A percentile compares a stretch with the other conserved stretches of the same genome.
These are phyloP conservation scores for Cryptococcus deneoformans DNA, from an alignment of 1,284 basidiomycete species.

Conservation along the genomic window DNA sequence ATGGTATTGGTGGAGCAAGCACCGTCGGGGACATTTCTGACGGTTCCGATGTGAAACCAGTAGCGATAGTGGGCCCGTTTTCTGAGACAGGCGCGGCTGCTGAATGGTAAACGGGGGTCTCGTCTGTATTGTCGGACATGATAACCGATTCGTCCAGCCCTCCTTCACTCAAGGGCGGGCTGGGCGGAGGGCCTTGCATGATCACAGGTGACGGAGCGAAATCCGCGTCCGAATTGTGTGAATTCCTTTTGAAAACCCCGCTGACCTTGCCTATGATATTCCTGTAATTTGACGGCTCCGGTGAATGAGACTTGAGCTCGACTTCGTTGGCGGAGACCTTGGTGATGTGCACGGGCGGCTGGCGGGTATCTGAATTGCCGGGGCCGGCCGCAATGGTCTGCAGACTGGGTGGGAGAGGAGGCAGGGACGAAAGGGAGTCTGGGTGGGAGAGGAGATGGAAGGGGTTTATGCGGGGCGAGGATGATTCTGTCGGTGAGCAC, in stretches of 20 bases:
- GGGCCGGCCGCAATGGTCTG: slow-evolving; percentile 16
- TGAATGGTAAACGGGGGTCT: not conserved
- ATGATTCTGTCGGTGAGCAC: slow-evolving; percentile 6
- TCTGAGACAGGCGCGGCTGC: not conserved
- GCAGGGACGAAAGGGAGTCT: slow-evolving; percentile 14
- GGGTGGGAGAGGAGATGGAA: slow-evolving; percentile 37
- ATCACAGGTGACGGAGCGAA: slow-evolving; percentile 10
- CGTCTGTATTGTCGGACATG: slow-evolving; percentile 11
- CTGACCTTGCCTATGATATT: slow-evolving; percentile 34
- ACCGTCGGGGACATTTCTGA: slow-evolving; percentile 7
- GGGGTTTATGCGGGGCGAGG: slow-evolving; percentile 30
- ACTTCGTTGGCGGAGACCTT: slow-evolving; percentile 37
- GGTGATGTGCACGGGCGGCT: slow-evolving; percentile 34
- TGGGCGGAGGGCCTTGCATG: slow-evolving; percentile 46
- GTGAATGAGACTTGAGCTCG: slow-evolving; percentile 19
- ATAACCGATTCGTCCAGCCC: slow-evolving; percentile 12
- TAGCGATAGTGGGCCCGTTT: slow-evolving; percentile 11
- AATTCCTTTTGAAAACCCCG: slow-evolving; percentile 27
- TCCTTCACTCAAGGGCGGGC: slow-evolving; percentile 42
- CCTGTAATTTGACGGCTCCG: slow-evolving; percentile 7
- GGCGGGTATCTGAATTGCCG: not conserved
- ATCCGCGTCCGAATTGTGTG: slow-evolving; percentile 1
- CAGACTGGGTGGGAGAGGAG: slow-evolving; percentile 25
- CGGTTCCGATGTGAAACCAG: slow-evolving; percentile 25
- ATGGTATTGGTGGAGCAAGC: slow-evolving; percentile 9